A percentile compares a stretch with the other conserved stretches of the same genome.
Evolutionary conservation across 495 filamentous ascomycete species (phyloP).

Genomic region (Lindgomyces ingoldianus): DNA sequence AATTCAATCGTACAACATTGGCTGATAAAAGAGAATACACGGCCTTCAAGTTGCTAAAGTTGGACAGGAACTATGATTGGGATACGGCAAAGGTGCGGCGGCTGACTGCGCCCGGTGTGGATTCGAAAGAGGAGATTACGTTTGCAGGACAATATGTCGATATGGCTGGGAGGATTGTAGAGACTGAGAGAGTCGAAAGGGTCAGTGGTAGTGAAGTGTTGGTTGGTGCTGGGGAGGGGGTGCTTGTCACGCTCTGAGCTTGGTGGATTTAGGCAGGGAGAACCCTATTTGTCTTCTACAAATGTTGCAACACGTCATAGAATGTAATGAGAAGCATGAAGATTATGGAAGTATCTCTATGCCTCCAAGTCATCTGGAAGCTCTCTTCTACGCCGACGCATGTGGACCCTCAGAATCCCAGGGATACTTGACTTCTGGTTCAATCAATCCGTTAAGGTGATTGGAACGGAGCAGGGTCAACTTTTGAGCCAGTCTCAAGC

Average conservation of each 20-base stretch:
- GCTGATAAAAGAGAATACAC: neutral
- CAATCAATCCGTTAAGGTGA: too few relatives aligned
- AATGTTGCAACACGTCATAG: too few relatives aligned
- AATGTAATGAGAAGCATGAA: too few relatives aligned
- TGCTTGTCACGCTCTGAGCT: neutral
- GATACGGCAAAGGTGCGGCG: neutral
- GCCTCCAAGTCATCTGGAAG: too few relatives aligned
- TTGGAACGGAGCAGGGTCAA: too few relatives aligned
- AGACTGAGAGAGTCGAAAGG: neutral
- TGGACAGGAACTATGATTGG: neutral
- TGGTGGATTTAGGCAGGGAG: too few relatives aligned
- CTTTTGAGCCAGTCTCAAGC: too few relatives aligned
- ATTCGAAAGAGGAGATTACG: neutral
- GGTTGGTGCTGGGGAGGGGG: neutral
- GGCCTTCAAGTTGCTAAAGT: neutral
- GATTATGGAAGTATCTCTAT: too few relatives aligned
- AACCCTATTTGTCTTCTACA: too few relatives aligned
- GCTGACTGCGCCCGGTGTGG: neutral
- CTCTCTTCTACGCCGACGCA: too few relatives aligned
- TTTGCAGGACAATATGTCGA: neutral
- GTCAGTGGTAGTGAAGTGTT: neutral
- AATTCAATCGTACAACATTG: neutral
- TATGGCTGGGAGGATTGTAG: neutral
- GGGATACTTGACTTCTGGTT: too few relatives aligned
- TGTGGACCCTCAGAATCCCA: too few relatives aligned